These are phyloP conservation scores for Centaurea solstitialis DNA, from an alignment of 129 eudicot genomes.

Conservation along the genomic window DNA sequence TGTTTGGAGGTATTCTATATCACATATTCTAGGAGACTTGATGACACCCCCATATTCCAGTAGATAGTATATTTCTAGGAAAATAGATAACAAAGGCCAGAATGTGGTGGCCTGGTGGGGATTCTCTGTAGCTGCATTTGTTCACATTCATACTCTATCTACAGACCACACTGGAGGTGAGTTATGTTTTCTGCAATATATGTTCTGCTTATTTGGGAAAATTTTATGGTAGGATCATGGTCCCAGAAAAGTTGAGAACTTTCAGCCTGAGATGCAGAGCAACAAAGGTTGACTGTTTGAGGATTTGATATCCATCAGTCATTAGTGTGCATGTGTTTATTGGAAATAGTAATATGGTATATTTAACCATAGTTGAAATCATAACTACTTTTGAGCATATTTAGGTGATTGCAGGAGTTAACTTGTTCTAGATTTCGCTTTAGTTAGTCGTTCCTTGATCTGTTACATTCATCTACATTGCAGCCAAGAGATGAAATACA, in stretches of 20 bases:
- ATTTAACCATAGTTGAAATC: background rate
- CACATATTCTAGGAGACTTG: background rate
- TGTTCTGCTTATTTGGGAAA: slow-evolving; percentile 1
- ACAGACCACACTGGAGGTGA: background rate
- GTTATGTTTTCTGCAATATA: background rate
- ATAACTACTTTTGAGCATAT: background rate
- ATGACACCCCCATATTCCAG: background rate
- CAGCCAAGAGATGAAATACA: slow-evolving; percentile 64
- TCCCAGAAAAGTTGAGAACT: slow-evolving; percentile 4
- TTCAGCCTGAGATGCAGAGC: slow-evolving; percentile 2
- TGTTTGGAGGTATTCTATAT: no score
- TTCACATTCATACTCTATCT: background rate
- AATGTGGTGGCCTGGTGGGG: background rate
- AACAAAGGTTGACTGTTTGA: background rate
- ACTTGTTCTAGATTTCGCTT: background rate
- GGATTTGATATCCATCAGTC: background rate
- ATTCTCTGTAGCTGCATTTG: background rate
- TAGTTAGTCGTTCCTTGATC: slow-evolving; percentile 1
- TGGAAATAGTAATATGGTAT: background rate
- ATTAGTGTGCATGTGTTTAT: background rate
- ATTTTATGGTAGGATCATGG: background rate
- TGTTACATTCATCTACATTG: slow-evolving; percentile 35
- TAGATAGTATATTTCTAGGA: background rate
- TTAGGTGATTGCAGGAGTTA: background rate
- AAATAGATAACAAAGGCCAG: background rate